These are phyloP conservation scores for Cucurbita maxima DNA, from an alignment of 306 rosid species.

Conservation along the genomic window DNA sequence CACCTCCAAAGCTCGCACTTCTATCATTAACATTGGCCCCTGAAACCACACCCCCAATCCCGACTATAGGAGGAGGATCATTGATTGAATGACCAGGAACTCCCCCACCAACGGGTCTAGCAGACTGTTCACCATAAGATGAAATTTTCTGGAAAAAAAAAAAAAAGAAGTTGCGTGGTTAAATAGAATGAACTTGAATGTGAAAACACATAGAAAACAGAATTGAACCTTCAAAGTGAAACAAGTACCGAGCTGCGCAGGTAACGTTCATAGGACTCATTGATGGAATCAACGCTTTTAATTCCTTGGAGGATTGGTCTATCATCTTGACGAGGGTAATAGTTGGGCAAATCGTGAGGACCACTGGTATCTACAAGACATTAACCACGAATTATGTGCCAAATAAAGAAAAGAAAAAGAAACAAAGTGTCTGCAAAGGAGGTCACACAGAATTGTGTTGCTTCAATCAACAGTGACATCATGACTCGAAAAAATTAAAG, in stretches of 20 bases:
- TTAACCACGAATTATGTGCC: constrained; percentile 4
- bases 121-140: constrained; percentile 61
- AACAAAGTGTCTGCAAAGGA: not conserved
- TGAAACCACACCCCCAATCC: constrained; percentile 47
- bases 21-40: constrained; percentile 47
- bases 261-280: constrained; percentile 91
- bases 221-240: constrained; percentile 10
- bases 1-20: constrained; percentile 42
- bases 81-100: constrained; percentile 41
- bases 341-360: constrained; percentile 49
- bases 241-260: constrained; percentile 67
- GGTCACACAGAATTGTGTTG: not conserved
- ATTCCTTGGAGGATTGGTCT: constrained; percentile 59
- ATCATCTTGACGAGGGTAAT: constrained; percentile 64
- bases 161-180: not conserved
- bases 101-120: constrained; percentile 49
- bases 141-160: constrained; percentile 48
- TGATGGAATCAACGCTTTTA: constrained; percentile 81
- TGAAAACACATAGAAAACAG: constrained; percentile 5
- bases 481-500: not conserved
- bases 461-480: not conserved
- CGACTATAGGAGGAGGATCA: constrained; percentile 44
- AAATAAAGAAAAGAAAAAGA: constrained; percentile 10
- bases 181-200: constrained; percentile 6
- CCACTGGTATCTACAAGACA: constrained; percentile 47